Evolutionary conservation across 1,284 basidiomycete genomes (phyloP), one percentile per base, ranked within the genome.

Genomic region (Anthracocystis panici-leucophaei): DNA sequence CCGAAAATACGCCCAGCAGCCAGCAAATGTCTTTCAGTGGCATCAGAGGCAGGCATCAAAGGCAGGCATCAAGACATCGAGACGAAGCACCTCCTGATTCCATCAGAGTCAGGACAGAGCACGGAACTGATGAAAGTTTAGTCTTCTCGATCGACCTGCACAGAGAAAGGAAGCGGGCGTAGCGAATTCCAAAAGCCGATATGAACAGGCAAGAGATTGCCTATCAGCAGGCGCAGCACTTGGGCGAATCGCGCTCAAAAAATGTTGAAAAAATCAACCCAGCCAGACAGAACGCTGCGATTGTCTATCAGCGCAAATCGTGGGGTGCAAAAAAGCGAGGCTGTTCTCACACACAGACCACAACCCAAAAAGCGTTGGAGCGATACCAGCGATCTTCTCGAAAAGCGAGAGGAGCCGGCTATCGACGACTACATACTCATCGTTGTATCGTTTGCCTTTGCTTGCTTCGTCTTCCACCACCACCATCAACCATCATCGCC

Each of bases 321-420:
- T 18, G 50, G 16, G 50, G 50, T 21, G 50, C 14, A 21, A 16
- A 18, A 40, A 40, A 18, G 5, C 20, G 10, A 46, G 35, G 31
- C 31, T 33, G 6, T 33, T 33, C 11, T 12, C 8, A 16, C 53
- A 51, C 55, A 57, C 62, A 64, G 62, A 57, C 62, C 62, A 64
- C 54, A 20, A 23, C 49, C 50, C 49, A 64, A 64, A 57, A 46
- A 46, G 53, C 53, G 14, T 25, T 21, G 48, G 54, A 49, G 49
- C 42, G 54, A 53, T 64, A 53, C 53, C 54, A 41, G 40, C 54
- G 40, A 51, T 63, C 61, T 57, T 56, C 49, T 40, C 38, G 50
- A 44, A 53, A 20, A 21, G 29, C 31, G 29, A 4, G 7, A 12
- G 48, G 12, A 8, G 33, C 41, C 29, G 20, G 12, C 40, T 35